These are phyloP conservation scores for Syzygium oleosum DNA, from an alignment of 345 rosid species.

Conservation along the genomic window DNA sequence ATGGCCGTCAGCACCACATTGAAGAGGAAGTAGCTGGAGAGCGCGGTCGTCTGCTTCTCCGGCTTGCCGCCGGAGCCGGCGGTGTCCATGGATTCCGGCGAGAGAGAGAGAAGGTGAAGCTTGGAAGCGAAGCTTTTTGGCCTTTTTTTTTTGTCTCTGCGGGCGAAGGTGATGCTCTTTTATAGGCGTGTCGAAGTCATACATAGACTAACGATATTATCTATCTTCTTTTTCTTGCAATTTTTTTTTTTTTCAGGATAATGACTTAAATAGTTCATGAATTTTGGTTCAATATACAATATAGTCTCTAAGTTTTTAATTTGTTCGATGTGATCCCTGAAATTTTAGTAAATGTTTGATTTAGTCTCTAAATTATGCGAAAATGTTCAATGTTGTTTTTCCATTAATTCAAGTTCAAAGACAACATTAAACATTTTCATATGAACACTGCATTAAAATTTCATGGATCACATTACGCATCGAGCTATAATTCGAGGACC, in stretches of 20 bases:
- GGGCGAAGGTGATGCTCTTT: background rate
- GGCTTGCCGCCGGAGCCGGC: slow-evolving; percentile 23
- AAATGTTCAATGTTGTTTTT: too few relatives aligned
- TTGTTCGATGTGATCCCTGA: background rate
- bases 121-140: background rate
- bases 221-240: background rate
- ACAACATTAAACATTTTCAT: too few relatives aligned
- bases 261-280: too few relatives aligned
- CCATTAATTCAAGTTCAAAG: too few relatives aligned
- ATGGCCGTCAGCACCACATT: slow-evolving; percentile 22
- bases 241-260: too few relatives aligned
- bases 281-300: background rate
- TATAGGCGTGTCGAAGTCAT: background rate
- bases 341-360: too few relatives aligned
- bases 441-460: too few relatives aligned
- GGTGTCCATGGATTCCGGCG: slow-evolving; percentile 3
- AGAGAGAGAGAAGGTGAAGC: background rate
- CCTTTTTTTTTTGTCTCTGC: background rate
- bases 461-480: fast-evolving
- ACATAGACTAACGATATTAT: background rate
- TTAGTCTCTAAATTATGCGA: too few relatives aligned
- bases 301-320: background rate
- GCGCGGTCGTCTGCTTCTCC: slow-evolving; percentile 25
- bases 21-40: slow-evolving; percentile 23
- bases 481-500: too few relatives aligned